Evolutionary conservation across 495 filamentous ascomycete species (phyloP).

Genomic region (Lindgomyces ingoldianus): DNA sequence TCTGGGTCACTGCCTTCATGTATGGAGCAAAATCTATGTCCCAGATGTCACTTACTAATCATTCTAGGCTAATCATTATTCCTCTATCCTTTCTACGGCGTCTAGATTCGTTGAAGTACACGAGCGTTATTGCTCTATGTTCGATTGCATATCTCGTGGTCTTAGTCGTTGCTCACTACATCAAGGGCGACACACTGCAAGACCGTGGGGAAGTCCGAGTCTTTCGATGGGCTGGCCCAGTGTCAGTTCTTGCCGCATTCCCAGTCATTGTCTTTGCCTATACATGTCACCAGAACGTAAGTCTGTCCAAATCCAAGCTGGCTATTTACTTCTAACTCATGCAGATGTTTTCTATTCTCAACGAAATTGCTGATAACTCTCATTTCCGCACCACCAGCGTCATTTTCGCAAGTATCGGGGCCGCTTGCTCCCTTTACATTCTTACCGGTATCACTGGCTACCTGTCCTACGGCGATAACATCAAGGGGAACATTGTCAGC

Average conservation of each 20-base stretch:
- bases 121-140: slow-evolving; percentile 84
- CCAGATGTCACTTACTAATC: neutral
- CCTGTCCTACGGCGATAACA: slow-evolving; percentile 84
- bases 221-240: slow-evolving; percentile 73
- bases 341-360: slow-evolving; percentile 98
- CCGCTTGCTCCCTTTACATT: slow-evolving; percentile 76
- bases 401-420: slow-evolving; percentile 78
- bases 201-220: slow-evolving; percentile 70
- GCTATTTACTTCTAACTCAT: neutral
- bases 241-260: slow-evolving; percentile 78
- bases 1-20: slow-evolving; percentile 99
- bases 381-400: slow-evolving; percentile 79
- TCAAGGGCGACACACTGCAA: slow-evolving; percentile 70
- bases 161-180: slow-evolving; percentile 86
- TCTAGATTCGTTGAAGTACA: slow-evolving; percentile 95
- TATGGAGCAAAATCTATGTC: slow-evolving; percentile 45
- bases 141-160: slow-evolving; percentile 93
- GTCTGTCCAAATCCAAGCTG: slow-evolving; percentile 29
- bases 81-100: slow-evolving; percentile 88
- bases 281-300: slow-evolving; percentile 96
- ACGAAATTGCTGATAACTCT: slow-evolving; percentile 86
- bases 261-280: slow-evolving; percentile 98
- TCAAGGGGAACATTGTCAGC: slow-evolving; percentile 86
- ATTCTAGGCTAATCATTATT: slow-evolving; percentile 79
- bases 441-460: slow-evolving; percentile 94